Base-by-base conservation (phyloP, 108 stramenopile genomes). In the Conticribra weissflogii region DNA sequence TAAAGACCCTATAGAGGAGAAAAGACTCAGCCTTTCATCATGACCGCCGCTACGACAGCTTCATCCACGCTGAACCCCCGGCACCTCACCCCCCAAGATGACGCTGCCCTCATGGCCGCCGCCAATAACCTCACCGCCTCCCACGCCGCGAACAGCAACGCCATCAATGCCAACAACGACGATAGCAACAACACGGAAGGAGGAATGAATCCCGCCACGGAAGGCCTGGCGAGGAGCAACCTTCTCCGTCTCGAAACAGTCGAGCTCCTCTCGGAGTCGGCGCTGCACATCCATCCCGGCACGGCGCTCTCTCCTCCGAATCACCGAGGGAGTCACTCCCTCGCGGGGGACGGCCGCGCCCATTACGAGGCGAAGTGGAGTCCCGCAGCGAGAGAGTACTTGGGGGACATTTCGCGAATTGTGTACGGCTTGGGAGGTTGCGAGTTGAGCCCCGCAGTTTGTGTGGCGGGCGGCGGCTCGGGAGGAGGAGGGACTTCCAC, bases 221-320 rank as follows among this genome's bases (percentile, higher is more conserved):
- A 63, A 47, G 84, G 86, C 60, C 76, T 91, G 2, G 84, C 85
- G 59, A 73, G 81, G 46, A 81, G 87, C 31, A 94, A 91, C 68
- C 67, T 94, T 24, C 66, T 94, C 47, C 77, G 89, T 34, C 69
- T 94, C 32, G 87, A 91, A 74, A 68, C 81, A 3, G 19, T 82
- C 4, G 85, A 90, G 55, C 76, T 91, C 8, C 56, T 94, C 33
- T 66, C 86, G 30, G 93, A 91, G 65, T 89, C 88, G 2, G 44
- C 63, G 0, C 56, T 77, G 19, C 67, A 69, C 41, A 50, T 77
- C 55, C 68, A 68, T 63, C 76, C 76, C 5, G 30, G 23, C 17
- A 31, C 46, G 24, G 25, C 49, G n/a, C 9, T 53, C 14, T 31
- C 62, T 41, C 48, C 1, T 51, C 27, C 51, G 1, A 31, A 27